phyloP scores from a whole-genome alignment of 1,284 basidiomycete species.

The Sphaerobolus stellatus region DNA sequence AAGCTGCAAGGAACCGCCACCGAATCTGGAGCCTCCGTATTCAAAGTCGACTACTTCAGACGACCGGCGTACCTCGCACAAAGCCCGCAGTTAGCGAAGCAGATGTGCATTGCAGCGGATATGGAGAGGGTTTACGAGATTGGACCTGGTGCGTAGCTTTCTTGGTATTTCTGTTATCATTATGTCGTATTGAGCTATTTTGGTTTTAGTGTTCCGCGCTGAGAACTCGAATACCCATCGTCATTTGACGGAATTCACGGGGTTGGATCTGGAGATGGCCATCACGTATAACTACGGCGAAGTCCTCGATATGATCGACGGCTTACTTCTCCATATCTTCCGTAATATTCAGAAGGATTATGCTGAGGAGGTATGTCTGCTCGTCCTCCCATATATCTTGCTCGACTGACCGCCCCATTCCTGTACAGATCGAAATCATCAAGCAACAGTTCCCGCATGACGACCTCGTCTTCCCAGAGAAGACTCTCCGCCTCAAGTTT shows the following conservation, averaged over 20 bases:
- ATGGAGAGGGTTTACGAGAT: slow-evolving; percentile 74
- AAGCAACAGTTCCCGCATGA: slow-evolving; percentile 59
- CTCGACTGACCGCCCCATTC: background rate
- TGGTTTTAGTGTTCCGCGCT: slow-evolving; percentile 56
- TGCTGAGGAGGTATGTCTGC: slow-evolving; percentile 30
- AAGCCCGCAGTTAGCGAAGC: slow-evolving; percentile 70
- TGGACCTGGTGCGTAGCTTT: slow-evolving; percentile 38
- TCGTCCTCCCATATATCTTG: background rate
- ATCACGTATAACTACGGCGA: slow-evolving; percentile 70
- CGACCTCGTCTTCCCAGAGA: slow-evolving; percentile 47
- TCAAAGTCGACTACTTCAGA: slow-evolving; percentile 74
- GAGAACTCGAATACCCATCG: slow-evolving; percentile 75
- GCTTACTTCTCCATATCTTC: slow-evolving; percentile 40
- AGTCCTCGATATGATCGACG: slow-evolving; percentile 41
- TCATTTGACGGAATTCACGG: slow-evolving; percentile 75
- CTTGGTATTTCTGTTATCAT: background rate
- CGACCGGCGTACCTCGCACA: slow-evolving; percentile 66
- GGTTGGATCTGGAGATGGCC: slow-evolving; percentile 72
- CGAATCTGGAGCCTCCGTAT: slow-evolving; percentile 67
- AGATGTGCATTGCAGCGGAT: slow-evolving; percentile 75
- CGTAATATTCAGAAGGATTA: slow-evolving; percentile 32
- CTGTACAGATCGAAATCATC: slow-evolving; percentile 48
- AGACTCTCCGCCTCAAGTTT: slow-evolving; percentile 53
- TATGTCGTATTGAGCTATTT: background rate
- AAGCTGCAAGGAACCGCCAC: slow-evolving; percentile 74